Percentiles rank a stretch among this genome's conserved stretches.
phyloP scores from a whole-genome alignment of 345 rosid genomes.

The Draba incana region DNA sequence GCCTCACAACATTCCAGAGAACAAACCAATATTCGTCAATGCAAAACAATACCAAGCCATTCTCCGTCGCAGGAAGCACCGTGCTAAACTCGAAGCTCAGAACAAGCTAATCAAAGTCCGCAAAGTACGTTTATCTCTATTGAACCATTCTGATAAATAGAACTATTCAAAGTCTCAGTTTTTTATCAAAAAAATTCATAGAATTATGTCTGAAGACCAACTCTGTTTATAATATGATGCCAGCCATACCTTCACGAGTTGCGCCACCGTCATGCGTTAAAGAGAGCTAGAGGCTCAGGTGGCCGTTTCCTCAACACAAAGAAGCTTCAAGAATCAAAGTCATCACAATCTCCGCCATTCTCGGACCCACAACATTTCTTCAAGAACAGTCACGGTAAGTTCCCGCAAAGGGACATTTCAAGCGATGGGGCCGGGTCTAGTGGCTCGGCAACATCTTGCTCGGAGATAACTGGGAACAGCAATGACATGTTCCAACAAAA shows the following conservation, averaged over 20 bases:
- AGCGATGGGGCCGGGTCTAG: conserved; percentile 39
- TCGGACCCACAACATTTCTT: conserved; percentile 5
- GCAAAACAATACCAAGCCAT: conserved; percentile 75
- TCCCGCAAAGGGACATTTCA: conserved; percentile 26
- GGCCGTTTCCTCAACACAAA: conserved; percentile 70
- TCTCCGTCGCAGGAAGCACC: conserved; percentile 65
- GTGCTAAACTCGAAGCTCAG: conserved; percentile 77
- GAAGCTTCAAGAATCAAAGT: conserved; percentile 48
- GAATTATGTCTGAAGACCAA: conserved; percentile 2
- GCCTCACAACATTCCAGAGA: conserved; percentile 52
- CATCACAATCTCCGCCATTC: conserved; percentile 34
- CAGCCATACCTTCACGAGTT: conserved; percentile 86
- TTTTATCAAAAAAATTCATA: not conserved
- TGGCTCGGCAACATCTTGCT: conserved; percentile 46
- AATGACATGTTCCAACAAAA: conserved; percentile 19
- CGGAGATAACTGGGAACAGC: conserved; percentile 35
- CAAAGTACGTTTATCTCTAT: conserved; percentile 48
- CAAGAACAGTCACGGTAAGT: conserved; percentile 26
- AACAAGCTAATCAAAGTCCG: conserved; percentile 62
- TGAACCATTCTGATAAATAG: not conserved
- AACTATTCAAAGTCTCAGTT: not conserved
- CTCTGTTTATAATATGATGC: conserved; percentile 23
- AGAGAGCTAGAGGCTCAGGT: conserved; percentile 76
- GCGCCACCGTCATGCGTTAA: conserved; percentile 70
- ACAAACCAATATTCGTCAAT: conserved; percentile 65